phyloP scores from a whole-genome alignment of 2,329 filamentous ascomycete genomes.

The Ilyonectria destructans region DNA sequence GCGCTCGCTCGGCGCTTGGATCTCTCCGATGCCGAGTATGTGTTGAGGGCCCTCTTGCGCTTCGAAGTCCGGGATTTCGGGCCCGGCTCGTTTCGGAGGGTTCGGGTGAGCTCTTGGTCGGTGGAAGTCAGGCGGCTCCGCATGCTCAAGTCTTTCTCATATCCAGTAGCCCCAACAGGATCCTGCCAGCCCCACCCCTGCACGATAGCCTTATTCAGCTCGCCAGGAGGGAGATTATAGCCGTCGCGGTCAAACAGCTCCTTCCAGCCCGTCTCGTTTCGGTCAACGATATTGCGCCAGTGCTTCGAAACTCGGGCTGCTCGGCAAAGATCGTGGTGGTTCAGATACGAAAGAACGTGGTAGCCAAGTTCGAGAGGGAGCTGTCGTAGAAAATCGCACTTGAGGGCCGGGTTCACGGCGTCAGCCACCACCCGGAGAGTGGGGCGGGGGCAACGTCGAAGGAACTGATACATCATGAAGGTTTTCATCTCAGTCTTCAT shows the following conservation, averaged over 20 bases:
- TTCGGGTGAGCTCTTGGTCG: constrained; percentile 67
- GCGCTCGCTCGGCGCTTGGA: constrained; percentile 69
- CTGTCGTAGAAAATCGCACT: constrained; percentile 91
- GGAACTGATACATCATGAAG: constrained; percentile 96
- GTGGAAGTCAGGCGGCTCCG: constrained; percentile 67
- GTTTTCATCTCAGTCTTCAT: constrained; percentile 94
- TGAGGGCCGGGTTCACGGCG: constrained; percentile 92
- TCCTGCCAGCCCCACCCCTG: constrained; percentile 99
- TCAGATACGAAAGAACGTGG: constrained; percentile 89
- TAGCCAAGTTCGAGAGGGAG: constrained; percentile 90
- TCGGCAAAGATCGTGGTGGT: constrained; percentile 87
- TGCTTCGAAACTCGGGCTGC: constrained; percentile 95
- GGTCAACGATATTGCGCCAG: constrained; percentile 92
- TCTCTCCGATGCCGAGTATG: constrained; percentile 63
- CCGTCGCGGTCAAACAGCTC: constrained; percentile 90
- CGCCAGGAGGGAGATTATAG: constrained; percentile 83
- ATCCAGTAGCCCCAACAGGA: constrained; percentile 81
- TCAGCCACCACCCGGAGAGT: constrained; percentile 92
- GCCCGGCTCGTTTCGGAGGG: constrained; percentile 59
- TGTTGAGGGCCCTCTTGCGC: constrained; percentile 69
- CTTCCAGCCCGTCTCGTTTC: constrained; percentile 97
- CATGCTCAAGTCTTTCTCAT: constrained; percentile 84
- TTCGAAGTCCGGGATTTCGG: constrained; percentile 68
- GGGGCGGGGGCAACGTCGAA: constrained; percentile 88
- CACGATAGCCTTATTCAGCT: constrained; percentile 86